Percentiles rank a stretch among this genome's conserved stretches.
These are phyloP conservation scores for Fusarium sp. DNA, from an alignment of 2,329 filamentous ascomycete genomes.

Conservation along the genomic window DNA sequence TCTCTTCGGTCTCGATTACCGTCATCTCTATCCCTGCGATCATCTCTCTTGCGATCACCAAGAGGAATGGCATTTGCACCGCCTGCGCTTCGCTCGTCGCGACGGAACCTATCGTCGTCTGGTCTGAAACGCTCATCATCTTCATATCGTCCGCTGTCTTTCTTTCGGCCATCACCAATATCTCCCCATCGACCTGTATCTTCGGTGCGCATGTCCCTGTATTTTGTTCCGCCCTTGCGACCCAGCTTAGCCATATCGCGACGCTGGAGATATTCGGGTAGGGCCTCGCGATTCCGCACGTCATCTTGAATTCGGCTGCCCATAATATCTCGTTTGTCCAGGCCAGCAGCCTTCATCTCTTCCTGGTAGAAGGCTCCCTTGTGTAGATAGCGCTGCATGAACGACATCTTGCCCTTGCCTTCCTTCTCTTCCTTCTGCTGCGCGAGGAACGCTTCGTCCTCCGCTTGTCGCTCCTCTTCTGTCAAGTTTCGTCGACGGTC, in stretches of 20 bases:
- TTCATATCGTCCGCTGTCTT: slow-evolving; percentile 50
- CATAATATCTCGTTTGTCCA: slow-evolving; percentile 87
- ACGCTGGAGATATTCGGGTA: slow-evolving; percentile 93
- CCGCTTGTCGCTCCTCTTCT: slow-evolving; percentile 83
- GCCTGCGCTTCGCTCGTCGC: slow-evolving; percentile 58
- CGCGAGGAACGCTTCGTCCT: slow-evolving; percentile 83
- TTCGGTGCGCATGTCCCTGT: slow-evolving; percentile 87
- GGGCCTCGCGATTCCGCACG: slow-evolving; percentile 79
- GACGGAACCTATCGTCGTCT: slow-evolving; percentile 65
- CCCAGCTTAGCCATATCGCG: slow-evolving; percentile 94
- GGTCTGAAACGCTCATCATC: slow-evolving; percentile 76
- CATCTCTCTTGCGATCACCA: slow-evolving; percentile 55
- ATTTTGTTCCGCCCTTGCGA: slow-evolving; percentile 90
- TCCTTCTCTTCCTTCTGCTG: slow-evolving; percentile 84
- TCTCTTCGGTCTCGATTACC: slow-evolving; percentile 37
- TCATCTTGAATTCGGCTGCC: slow-evolving; percentile 86
- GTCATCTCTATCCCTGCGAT: slow-evolving; percentile 43
- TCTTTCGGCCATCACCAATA: slow-evolving; percentile 62
- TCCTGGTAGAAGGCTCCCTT: slow-evolving; percentile 96
- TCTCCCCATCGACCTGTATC: slow-evolving; percentile 91
- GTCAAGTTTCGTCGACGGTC: slow-evolving; percentile 89
- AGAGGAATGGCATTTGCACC: slow-evolving; percentile 79
- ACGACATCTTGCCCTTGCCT: slow-evolving; percentile 81
- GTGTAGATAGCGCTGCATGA: slow-evolving; percentile 97
- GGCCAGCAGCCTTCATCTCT: slow-evolving; percentile 77